Percentiles rank a stretch among this genome's conserved stretches.
These are phyloP conservation scores for Microsporum ferrugineum DNA, from an alignment of 2,329 filamentous ascomycete species.

Conservation along the genomic window DNA sequence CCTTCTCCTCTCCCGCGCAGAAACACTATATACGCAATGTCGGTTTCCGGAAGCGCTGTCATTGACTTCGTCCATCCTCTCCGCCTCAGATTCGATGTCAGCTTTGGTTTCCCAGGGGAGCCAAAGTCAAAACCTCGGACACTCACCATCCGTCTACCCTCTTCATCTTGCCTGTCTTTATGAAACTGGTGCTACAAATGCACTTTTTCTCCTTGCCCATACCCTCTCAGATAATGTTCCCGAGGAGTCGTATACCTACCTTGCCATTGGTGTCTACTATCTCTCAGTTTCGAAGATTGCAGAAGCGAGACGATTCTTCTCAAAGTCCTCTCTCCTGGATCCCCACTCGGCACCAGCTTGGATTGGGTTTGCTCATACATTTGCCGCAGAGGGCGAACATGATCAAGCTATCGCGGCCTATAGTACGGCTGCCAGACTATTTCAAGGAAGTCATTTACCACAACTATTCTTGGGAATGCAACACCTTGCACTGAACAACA, in stretches of 20 bases:
- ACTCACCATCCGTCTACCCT: constrained; percentile 56
- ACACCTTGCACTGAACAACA: constrained; percentile 89
- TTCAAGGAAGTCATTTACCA: constrained; percentile 92
- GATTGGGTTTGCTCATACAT: constrained; percentile 98
- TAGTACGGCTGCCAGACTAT: constrained; percentile 83
- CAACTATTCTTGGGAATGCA: constrained; percentile 98
- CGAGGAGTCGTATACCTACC: constrained; percentile 80
- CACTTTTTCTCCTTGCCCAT: constrained; percentile 83
- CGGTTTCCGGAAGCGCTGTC: constrained; percentile 77
- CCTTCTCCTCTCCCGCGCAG: constrained; percentile 77
- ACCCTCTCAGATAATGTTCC: constrained; percentile 86
- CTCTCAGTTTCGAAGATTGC: constrained; percentile 78
- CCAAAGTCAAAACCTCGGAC: constrained; percentile 31
- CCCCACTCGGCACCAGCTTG: constrained; percentile 93
- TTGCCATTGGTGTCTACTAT: constrained; percentile 93
- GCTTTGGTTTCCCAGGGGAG: constrained; percentile 18
- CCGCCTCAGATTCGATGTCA: constrained; percentile 61
- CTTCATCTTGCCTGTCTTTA: constrained; percentile 84
- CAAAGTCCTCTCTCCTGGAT: constrained; percentile 94
- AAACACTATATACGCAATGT: constrained; percentile 88
- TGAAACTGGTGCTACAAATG: constrained; percentile 75
- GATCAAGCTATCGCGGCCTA: constrained; percentile 98
- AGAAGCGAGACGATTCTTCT: constrained; percentile 90
- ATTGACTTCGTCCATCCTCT: constrained; percentile 72
- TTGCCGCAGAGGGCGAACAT: constrained; percentile 92